phyloP scores from a whole-genome alignment of 148 eudicot species.

The Silene latifolia region DNA sequence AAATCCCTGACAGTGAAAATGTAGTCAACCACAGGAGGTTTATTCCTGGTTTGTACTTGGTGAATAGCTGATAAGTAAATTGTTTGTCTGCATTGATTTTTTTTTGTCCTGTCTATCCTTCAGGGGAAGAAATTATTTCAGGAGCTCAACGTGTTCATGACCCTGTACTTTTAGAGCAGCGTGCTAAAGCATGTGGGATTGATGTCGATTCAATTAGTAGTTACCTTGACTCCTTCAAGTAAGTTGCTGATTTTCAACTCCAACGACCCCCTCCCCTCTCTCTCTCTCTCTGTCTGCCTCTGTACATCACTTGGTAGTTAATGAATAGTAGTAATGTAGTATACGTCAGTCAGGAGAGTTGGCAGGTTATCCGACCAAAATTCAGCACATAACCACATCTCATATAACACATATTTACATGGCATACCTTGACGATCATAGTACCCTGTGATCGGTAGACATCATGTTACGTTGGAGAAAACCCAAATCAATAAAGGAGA shows the following conservation, averaged over 20 bases:
- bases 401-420: too few relatives aligned
- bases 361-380: too few relatives aligned
- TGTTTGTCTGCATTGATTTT: constrained; percentile 9
- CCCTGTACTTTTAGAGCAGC: constrained; percentile 52
- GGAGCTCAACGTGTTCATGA: constrained; percentile 97
- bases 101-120: constrained; percentile 1
- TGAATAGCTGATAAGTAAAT: neutral
- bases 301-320: too few relatives aligned
- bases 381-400: too few relatives aligned
- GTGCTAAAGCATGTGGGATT: constrained; percentile 66
- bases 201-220: constrained; percentile 61
- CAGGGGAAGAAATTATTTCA: constrained; percentile 97
- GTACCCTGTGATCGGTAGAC: too few relatives aligned
- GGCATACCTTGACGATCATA: too few relatives aligned
- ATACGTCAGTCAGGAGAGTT: too few relatives aligned
- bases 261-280: too few relatives aligned
- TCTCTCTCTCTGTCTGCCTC: too few relatives aligned
- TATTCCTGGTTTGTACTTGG: neutral
- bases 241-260: constrained; percentile 8
- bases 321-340: too few relatives aligned
- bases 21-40: neutral
- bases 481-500: too few relatives aligned
- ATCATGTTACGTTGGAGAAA: too few relatives aligned
- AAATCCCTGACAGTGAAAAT: neutral
- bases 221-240: constrained; percentile 84